These are phyloP conservation scores for Inonotus hispidus DNA, from an alignment of 1,284 basidiomycete genomes.

Conservation along the genomic window DNA sequence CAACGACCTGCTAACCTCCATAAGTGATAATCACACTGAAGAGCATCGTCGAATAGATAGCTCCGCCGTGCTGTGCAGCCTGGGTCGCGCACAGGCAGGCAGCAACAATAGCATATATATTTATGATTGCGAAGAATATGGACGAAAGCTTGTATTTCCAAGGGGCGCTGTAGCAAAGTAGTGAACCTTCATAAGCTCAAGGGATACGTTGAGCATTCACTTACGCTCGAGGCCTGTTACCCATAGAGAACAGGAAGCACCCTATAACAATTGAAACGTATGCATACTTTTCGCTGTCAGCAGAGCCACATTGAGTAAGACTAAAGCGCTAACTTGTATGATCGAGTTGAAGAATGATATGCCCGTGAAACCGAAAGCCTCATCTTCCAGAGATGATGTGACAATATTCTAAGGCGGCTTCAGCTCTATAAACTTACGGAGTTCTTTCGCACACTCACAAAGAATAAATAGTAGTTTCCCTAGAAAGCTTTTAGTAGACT, in stretches of 20 bases:
- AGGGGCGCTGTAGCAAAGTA: conserved; percentile 47
- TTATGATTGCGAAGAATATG: conserved; percentile 72
- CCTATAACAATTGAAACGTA: conserved; percentile 83
- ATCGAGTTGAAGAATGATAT: conserved; percentile 79
- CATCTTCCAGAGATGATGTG: conserved; percentile 81
- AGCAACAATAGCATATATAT: conserved; percentile 75
- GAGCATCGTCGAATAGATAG: conserved; percentile 71
- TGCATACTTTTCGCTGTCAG: conserved; percentile 54
- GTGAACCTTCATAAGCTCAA: background rate
- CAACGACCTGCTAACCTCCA: conserved; percentile 50
- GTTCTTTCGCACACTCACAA: conserved; percentile 50
- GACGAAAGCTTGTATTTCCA: conserved; percentile 85
- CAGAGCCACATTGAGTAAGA: conserved; percentile 5
- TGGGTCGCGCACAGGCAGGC: conserved; percentile 73
- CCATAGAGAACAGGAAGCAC: conserved; percentile 94
- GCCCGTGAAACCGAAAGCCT: conserved; percentile 60
- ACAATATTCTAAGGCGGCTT: conserved; percentile 60
- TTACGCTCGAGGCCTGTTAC: conserved; percentile 88
- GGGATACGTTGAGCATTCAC: conserved; percentile 23
- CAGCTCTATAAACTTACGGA: conserved; percentile 12
- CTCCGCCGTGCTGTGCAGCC: conserved; percentile 58
- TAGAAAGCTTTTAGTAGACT: conserved; percentile 25
- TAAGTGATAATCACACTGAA: conserved; percentile 85
- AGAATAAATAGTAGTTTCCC: conserved; percentile 96
- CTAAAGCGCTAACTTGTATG: conserved; percentile 49